These are phyloP conservation scores for Aulographum hederae DNA, from an alignment of 2,329 filamentous ascomycete species.

Conservation along the genomic window DNA sequence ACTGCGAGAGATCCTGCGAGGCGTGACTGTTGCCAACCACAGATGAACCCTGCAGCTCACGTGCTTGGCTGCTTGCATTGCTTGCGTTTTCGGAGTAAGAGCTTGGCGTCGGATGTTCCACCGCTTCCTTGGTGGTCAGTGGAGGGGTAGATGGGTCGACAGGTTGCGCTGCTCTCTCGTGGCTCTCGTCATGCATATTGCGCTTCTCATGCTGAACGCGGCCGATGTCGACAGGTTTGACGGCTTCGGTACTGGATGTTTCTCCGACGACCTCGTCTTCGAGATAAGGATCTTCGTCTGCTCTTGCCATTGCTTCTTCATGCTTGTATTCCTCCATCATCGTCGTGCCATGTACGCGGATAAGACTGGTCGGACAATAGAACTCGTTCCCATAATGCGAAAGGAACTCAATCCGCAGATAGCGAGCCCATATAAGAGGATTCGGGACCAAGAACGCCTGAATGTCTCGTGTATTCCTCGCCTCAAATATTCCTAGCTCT, in stretches of 20 bases:
- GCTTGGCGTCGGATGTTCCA: too few species aligned
- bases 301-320: conserved; percentile 49
- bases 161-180: too few species aligned
- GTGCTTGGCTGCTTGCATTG: too few species aligned
- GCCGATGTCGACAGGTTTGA: too few species aligned
- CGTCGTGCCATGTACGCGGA: conserved; percentile 81
- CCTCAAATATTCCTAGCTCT: conserved; percentile 72
- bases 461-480: conserved; percentile 79
- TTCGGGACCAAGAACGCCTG: conserved; percentile 91
- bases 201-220: conserved; percentile 12
- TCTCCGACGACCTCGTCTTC: conserved; percentile 20
- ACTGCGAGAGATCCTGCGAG: too few species aligned
- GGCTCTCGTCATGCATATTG: too few species aligned
- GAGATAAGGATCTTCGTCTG: conserved; percentile 36
- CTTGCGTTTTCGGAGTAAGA: too few species aligned
- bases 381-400: conserved; percentile 93
- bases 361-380: conserved; percentile 80
- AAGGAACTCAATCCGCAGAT: conserved; percentile 78
- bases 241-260: conserved; percentile 17
- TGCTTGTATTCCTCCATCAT: conserved; percentile 92
- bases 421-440: conserved; percentile 88
- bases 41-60: too few species aligned
- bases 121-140: too few species aligned
- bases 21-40: too few species aligned
- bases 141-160: too few species aligned